Percentiles rank a stretch among this genome's conserved stretches.
These are phyloP conservation scores for Carpinus fangiana DNA, from an alignment of 306 rosid species.

Conservation along the genomic window DNA sequence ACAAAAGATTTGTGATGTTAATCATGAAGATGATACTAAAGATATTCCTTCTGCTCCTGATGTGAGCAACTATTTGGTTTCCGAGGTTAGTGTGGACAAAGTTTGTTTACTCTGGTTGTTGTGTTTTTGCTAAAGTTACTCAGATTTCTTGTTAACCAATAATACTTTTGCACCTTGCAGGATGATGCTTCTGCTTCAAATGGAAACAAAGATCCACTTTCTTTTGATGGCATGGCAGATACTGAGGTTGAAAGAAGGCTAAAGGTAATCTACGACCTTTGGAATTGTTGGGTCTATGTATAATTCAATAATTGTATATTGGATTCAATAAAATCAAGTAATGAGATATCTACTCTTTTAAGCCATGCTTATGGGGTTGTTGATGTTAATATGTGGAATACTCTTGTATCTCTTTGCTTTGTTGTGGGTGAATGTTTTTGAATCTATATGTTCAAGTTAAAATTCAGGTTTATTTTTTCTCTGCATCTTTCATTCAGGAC, in stretches of 20 bases:
- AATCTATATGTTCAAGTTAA: background rate
- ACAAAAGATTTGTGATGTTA: conserved; percentile 73
- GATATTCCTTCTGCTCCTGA: conserved; percentile 81
- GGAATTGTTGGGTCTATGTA: conserved; percentile 18
- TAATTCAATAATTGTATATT: conserved; percentile 6
- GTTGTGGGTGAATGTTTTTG: background rate
- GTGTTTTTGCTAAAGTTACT: conserved; percentile 1
- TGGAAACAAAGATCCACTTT: conserved; percentile 73
- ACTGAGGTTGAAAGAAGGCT: conserved; percentile 82
- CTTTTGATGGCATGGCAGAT: conserved; percentile 89
- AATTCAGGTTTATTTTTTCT: conserved; percentile 16
- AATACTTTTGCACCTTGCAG: conserved; percentile 41
- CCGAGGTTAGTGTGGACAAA: conserved; percentile 70
- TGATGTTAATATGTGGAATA: conserved; percentile 2
- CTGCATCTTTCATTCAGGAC: conserved; percentile 49
- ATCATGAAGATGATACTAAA: conserved; percentile 75
- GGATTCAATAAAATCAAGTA: background rate
- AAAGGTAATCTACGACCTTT: conserved; percentile 57
- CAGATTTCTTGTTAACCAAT: background rate
- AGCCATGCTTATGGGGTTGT: background rate
- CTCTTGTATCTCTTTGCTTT: background rate
- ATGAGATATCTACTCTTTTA: background rate
- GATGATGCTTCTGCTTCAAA: conserved; percentile 74
- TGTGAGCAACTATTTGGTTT: conserved; percentile 86
- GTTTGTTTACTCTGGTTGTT: background rate